Percentiles rank a stretch among this genome's conserved stretches.
These are phyloP conservation scores for Botryococcus braunii DNA, from an alignment of 163 green algal species.

Conservation along the genomic window DNA sequence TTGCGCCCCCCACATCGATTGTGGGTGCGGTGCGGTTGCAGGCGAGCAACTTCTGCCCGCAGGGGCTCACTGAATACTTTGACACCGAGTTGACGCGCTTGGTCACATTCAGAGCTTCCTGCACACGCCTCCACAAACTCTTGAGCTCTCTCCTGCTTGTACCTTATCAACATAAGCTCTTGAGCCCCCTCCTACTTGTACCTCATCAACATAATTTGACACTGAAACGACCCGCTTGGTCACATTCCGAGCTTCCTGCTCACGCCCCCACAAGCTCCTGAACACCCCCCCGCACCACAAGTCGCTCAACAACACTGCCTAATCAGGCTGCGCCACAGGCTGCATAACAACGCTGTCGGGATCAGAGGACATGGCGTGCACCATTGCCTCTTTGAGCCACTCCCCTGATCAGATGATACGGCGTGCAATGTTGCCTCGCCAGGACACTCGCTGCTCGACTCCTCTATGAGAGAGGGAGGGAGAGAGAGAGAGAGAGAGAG, in stretches of 20 bases:
- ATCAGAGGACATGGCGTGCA: too few species aligned
- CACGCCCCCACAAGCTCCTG: neutral
- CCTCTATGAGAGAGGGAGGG: neutral
- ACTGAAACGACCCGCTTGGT: conserved; percentile 49
- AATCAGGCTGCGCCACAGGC: too few species aligned
- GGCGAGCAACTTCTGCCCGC: conserved; percentile 48
- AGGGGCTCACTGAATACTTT: conserved; percentile 37
- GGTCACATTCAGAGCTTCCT: conserved; percentile 43
- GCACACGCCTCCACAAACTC: conserved; percentile 1
- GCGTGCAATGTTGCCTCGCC: too few species aligned
- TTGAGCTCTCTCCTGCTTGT: neutral
- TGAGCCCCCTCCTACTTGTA: too few species aligned
- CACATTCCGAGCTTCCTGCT: conserved; percentile 46
- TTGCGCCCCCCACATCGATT: too few species aligned
- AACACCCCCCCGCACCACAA: too few species aligned
- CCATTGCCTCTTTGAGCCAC: too few species aligned
- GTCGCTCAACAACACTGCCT: too few species aligned
- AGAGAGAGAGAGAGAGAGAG: neutral
- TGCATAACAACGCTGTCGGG: too few species aligned
- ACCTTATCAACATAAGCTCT: too few species aligned
- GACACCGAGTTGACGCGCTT: conserved; percentile 52
- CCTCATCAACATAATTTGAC: conserved; percentile 32
- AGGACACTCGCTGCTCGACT: too few species aligned
- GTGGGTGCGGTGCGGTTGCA: conserved; percentile 11
- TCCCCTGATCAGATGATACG: too few species aligned